Conservation (phyloP, 169 alveolate species). For the Cryptosporidium sp. region DNA sequence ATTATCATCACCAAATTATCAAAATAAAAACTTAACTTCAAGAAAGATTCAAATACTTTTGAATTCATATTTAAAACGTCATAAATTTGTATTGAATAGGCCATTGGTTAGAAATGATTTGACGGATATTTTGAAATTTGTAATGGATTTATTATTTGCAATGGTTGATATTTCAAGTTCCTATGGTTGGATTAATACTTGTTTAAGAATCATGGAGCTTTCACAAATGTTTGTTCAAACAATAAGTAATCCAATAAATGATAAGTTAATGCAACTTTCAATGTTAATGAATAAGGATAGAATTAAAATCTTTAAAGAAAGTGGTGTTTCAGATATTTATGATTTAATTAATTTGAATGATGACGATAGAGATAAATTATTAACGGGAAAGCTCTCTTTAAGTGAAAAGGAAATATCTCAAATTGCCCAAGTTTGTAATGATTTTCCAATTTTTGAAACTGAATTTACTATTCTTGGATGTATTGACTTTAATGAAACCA, state of each 20-base stretch:
- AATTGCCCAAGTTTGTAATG: slow-evolving; percentile 90
- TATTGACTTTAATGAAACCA: slow-evolving; percentile 39
- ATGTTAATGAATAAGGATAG: slow-evolving; percentile 3
- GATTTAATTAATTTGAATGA: slow-evolving; percentile 97
- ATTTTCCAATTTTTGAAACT: slow-evolving; percentile 89
- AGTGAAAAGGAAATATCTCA: slow-evolving; percentile 84
- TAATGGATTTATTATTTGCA: slow-evolving; percentile 92
- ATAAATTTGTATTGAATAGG: not conserved
- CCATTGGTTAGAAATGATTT: slow-evolving; percentile 40
- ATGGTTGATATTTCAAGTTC: slow-evolving; percentile 97
- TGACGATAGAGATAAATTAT: slow-evolving; percentile 88
- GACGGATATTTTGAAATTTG: slow-evolving; percentile 81
- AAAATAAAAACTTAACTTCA: not conserved
- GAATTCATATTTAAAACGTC: slow-evolving; percentile 37
- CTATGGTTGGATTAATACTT: slow-evolving; percentile 94
- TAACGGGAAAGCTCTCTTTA: slow-evolving; percentile 78
- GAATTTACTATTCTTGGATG: slow-evolving; percentile 76
- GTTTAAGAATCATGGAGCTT: slow-evolving; percentile 96
- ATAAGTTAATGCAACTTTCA: slow-evolving; percentile 82
- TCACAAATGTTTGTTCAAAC: slow-evolving; percentile 98
- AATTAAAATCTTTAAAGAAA: slow-evolving; percentile 53
- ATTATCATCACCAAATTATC: not conserved
- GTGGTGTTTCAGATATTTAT: slow-evolving; percentile 90
- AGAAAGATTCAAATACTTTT: slow-evolving; percentile 25
- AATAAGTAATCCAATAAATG: slow-evolving; percentile 88